Conservation (phyloP, 805 yeast genomes). For the Saccharomycopsis fibuligera region DNA sequence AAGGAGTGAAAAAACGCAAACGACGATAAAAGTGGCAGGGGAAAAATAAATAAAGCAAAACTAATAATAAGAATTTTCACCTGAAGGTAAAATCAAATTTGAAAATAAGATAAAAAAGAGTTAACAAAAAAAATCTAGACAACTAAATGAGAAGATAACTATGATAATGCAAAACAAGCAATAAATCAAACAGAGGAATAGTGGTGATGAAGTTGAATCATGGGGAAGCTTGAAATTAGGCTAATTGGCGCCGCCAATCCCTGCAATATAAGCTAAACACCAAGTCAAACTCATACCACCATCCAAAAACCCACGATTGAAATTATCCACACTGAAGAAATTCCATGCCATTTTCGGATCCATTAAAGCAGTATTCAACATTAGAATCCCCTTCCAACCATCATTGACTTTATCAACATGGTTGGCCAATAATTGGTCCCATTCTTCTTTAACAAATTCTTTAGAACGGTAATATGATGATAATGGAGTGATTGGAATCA, state of each 20-base stretch:
- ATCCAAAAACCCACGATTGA: conserved; percentile 56
- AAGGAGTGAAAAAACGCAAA: neutral
- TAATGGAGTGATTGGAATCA: conserved; percentile 65
- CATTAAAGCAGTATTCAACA: conserved; percentile 66
- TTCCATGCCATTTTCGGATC: conserved; percentile 60
- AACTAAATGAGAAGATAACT: too few relatives aligned
- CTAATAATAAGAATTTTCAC: too few relatives aligned
- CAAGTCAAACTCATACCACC: conserved; percentile 84
- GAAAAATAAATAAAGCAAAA: too few relatives aligned
- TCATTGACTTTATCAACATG: conserved; percentile 46
- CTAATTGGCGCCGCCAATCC: conserved; percentile 14
- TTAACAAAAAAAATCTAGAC: too few relatives aligned
- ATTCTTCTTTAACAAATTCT: conserved; percentile 54
- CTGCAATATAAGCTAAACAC: conserved; percentile 73
- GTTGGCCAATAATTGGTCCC: conserved; percentile 43
- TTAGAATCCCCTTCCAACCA: conserved; percentile 71
- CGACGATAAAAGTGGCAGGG: too few relatives aligned
- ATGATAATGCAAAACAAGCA: too few relatives aligned
- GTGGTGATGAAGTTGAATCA: too few relatives aligned
- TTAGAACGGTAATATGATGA: conserved; percentile 54
- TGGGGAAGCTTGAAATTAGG: too few relatives aligned
- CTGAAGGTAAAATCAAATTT: too few relatives aligned
- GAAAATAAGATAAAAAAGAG: too few relatives aligned
- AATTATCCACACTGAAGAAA: conserved; percentile 52
- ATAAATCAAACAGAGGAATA: too few relatives aligned